phyloP scores from a whole-genome alignment of 2,329 filamentous ascomycete genomes.

The Trichoderma arundinaceum region DNA sequence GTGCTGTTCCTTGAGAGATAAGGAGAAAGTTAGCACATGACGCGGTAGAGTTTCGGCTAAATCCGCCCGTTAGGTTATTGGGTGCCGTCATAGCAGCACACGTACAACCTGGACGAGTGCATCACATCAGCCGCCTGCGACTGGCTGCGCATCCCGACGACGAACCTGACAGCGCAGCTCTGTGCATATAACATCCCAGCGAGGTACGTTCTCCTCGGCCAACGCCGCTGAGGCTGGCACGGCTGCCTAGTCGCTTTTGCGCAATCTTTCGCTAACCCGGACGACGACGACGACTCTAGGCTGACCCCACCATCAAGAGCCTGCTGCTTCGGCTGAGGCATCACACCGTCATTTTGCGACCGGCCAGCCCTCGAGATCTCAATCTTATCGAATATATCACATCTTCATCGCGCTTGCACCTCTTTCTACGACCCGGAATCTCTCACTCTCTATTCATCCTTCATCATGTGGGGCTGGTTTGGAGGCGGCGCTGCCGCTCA shows the following conservation, averaged over 20 bases:
- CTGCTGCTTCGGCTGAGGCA: slow-evolving; percentile 28
- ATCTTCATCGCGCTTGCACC: background rate
- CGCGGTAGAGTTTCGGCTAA: slow-evolving; percentile 31
- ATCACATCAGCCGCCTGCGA: slow-evolving; percentile 30
- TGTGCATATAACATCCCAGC: background rate
- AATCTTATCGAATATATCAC: slow-evolving; percentile 2
- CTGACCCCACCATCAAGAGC: slow-evolving; percentile 30
- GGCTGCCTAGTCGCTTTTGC: slow-evolving; percentile 26
- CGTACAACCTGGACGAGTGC: slow-evolving; percentile 25
- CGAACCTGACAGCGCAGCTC: slow-evolving; percentile 6
- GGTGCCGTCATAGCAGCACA: slow-evolving; percentile 32
- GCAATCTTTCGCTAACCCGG: slow-evolving; percentile 13
- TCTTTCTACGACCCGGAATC: background rate
- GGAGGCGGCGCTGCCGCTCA: slow-evolving; percentile 75
- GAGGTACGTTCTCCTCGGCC: slow-evolving; percentile 3
- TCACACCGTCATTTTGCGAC: slow-evolving; percentile 31
- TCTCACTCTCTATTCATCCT: slow-evolving; percentile 24
- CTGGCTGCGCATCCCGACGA: slow-evolving; percentile 30
- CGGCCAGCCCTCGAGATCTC: background rate
- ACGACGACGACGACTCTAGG: slow-evolving; percentile 23
- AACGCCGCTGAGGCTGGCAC: background rate
- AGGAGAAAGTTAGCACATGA: slow-evolving; percentile 28
- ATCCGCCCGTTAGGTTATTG: slow-evolving; percentile 4
- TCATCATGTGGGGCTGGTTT: slow-evolving; percentile 83
- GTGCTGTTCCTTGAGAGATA: background rate